Evolutionary conservation across 495 filamentous ascomycete genomes (phyloP).

Genomic region (Hyaloscypha finlandica): DNA sequence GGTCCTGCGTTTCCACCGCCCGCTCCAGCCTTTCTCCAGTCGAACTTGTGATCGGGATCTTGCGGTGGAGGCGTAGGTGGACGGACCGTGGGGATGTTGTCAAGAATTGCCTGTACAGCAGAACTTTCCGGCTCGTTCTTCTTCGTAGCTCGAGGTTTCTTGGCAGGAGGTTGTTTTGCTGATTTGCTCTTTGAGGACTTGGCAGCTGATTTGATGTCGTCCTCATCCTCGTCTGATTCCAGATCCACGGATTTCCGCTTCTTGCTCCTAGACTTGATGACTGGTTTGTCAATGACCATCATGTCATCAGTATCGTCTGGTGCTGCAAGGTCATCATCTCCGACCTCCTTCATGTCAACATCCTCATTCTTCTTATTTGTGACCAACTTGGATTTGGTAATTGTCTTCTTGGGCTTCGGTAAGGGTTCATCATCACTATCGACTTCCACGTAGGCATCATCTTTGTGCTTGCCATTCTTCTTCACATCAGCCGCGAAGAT

Average conservation of each 20-base stretch:
- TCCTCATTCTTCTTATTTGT: conserved; percentile 43
- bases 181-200: conserved; percentile 48
- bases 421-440: conserved; percentile 59
- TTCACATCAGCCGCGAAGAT: conserved; percentile 69
- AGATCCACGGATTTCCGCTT: conserved; percentile 42
- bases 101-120: conserved; percentile 78
- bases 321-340: conserved; percentile 16
- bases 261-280: conserved; percentile 28
- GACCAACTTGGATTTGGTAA: conserved; percentile 33
- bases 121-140: conserved; percentile 68
- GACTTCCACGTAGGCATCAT: conserved; percentile 68
- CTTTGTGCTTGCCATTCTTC: conserved; percentile 57
- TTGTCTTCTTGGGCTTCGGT: conserved; percentile 46
- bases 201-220: conserved; percentile 35
- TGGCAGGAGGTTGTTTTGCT: conserved; percentile 60
- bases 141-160: conserved; percentile 59
- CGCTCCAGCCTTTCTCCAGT: conserved; percentile 57
- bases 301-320: conserved; percentile 38
- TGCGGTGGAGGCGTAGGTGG: conserved; percentile 78
- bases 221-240: conserved; percentile 47
- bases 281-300: conserved; percentile 32
- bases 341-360: conserved; percentile 47
- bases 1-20: conserved; percentile 57
- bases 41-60: conserved; percentile 69
- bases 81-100: conserved; percentile 78